Base-by-base conservation (phyloP, 495 filamentous ascomycete species). In the Aspergillus bridgeri region DNA sequence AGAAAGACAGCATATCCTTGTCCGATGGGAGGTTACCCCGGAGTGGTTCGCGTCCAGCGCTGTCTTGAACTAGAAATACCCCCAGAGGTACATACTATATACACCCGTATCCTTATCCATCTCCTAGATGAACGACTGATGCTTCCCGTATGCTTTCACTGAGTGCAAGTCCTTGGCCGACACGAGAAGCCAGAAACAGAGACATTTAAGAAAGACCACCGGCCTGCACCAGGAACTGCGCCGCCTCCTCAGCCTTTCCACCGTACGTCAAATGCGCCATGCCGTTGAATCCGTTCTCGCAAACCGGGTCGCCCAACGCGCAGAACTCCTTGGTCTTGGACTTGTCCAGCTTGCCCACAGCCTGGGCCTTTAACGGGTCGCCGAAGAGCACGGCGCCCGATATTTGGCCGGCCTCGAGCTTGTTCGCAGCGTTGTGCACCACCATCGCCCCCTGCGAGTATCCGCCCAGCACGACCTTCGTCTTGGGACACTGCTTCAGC, bases 391-490 rank as follows among this genome's bases (percentile, higher is more conserved):
- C 81, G 5, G 74, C 67, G 29, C 56, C 64, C 6, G 66, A 18
- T 6, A 75, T 65, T 53, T 71, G 62, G 13, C 56, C 57, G 0
- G 73, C 57, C 25, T 61, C 62, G 13, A 81, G 64, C 47, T 67
- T 64, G 38, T 45, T 67, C 13, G 74, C 73, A 4, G 79, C 79
- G 51, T 79, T 78, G 69, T 82, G 82, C 2, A 79, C 75, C 15
- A 82, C 67, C 73, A 79, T 76, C 1, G 73, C 73, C 17, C 78
- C 81, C 61, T 86, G 83, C 1, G 80, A 83, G 63, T 86, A 88
- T 25, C 84, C 85, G 6, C 77, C 75, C 9, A 83, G 66, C n/a
- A 86, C 78, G 54, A 87, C 74, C 66, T 85, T 82, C 48, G 83
- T 86, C 42, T 77, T 71, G 1, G 85, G 83, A 60, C 84, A 88